Percentiles rank a stretch among this genome's conserved stretches.
Evolutionary conservation across 805 yeast species (phyloP).

Genomic region (Wickerhamomyces hampshirensis): DNA sequence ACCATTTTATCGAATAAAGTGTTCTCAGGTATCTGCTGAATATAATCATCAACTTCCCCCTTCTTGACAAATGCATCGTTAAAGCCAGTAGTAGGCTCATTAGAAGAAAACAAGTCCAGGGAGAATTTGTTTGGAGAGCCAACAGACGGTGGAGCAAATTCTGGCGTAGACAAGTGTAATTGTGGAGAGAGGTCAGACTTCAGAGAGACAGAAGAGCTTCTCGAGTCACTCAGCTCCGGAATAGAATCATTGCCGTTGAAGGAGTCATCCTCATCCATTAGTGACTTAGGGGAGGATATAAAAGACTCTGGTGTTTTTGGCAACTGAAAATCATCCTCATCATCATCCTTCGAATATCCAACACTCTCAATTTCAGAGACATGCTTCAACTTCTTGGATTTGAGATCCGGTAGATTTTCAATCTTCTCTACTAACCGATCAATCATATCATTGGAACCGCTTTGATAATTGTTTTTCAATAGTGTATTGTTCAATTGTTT

Average conservation of each 20-base stretch:
- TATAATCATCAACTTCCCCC: conserved; percentile 10
- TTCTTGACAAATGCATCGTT: conserved; percentile 12
- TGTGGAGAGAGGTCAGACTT: conserved; percentile 9
- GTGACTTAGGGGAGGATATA: conserved; percentile 16
- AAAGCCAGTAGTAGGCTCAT: conserved; percentile 2
- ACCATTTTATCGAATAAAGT: conserved; percentile 10
- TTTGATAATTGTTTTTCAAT: conserved; percentile 10
- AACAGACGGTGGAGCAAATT: conserved; percentile 11
- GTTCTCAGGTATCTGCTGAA: conserved; percentile 10
- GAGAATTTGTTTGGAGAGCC: conserved; percentile 18
- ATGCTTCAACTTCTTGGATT: conserved; percentile 18
- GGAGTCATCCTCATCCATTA: conserved; percentile 4
- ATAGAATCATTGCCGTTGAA: conserved; percentile 4
- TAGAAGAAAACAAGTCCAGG: conserved; percentile 19
- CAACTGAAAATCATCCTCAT: conserved; percentile 3
- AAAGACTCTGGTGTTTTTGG: conserved; percentile 27
- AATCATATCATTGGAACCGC: conserved; percentile 16
- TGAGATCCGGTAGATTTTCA: conserved; percentile 20
- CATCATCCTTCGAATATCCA: conserved; percentile 9
- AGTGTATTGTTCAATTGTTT: conserved; percentile 15
- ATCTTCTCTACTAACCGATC: conserved; percentile 13
- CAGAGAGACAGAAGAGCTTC: conserved; percentile 10
- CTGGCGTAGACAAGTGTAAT: conserved; percentile 7
- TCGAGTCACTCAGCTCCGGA: conserved; percentile 16
- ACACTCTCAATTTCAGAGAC: conserved; percentile 14